Evolutionary conservation across 1,284 basidiomycete species (phyloP).

Genomic region (Ceratobasidium sp.): DNA sequence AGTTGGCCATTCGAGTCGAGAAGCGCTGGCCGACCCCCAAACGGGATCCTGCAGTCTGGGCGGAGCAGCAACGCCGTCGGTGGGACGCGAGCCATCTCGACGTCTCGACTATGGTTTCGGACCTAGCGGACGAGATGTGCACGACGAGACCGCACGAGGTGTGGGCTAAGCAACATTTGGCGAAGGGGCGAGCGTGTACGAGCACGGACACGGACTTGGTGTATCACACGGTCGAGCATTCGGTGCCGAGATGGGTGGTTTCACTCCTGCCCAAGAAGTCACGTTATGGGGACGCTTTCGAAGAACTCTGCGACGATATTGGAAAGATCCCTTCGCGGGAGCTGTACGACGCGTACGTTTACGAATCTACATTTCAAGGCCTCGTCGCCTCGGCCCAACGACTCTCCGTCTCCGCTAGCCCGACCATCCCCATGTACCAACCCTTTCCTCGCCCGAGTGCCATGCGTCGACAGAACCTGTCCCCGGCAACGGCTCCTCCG

Average conservation of each 20-base stretch:
- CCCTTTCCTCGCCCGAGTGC: no score
- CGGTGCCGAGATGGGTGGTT: not conserved
- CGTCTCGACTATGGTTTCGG: not conserved
- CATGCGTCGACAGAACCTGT: no score
- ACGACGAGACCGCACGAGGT: slow-evolving; percentile 1
- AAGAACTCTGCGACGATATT: slow-evolving; percentile 17
- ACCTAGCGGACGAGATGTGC: not conserved
- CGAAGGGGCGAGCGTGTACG: not conserved
- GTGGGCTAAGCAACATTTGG: slow-evolving; percentile 23
- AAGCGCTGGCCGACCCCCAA: slow-evolving; percentile 5
- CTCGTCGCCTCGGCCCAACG: no score
- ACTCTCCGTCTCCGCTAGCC: no score
- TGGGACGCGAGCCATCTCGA: slow-evolving; percentile 8
- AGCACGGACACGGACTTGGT: slow-evolving; percentile 11
- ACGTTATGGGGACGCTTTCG: not conserved
- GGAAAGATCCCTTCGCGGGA: not conserved
- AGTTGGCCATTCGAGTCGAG: not conserved
- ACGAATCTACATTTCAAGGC: no score
- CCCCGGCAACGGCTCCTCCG: no score
- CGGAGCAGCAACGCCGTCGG: not conserved
- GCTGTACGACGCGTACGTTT: not conserved
- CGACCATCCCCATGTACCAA: no score
- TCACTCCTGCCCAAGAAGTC: not conserved
- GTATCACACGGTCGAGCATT: not conserved
- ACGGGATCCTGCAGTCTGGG: not conserved